A percentile compares a stretch with the other conserved stretches of the same genome.
Evolutionary conservation across 1,284 basidiomycete genomes (phyloP).

Genomic region (Cystobasidium pallidum): DNA sequence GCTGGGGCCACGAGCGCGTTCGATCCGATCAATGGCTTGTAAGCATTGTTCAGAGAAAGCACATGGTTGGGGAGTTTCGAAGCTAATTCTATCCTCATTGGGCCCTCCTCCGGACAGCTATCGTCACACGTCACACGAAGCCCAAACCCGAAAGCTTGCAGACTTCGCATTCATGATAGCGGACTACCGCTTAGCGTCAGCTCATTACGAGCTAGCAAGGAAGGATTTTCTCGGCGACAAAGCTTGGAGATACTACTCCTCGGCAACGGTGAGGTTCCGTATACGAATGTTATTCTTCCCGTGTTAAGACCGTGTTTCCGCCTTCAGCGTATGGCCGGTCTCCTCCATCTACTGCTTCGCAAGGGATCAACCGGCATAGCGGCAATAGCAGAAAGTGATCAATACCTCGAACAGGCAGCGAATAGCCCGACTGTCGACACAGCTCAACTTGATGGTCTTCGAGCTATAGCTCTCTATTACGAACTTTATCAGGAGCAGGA

Average conservation of each 20-base stretch:
- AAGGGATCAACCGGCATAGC: constrained; percentile 6
- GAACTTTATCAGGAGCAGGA: constrained; percentile 57
- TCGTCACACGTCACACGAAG: constrained; percentile 58
- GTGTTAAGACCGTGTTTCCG: background rate
- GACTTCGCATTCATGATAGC: constrained; percentile 93
- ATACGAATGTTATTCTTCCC: background rate
- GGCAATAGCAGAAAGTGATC: constrained; percentile 47
- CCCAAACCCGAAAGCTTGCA: constrained; percentile 69
- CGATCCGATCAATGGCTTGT: constrained; percentile 52
- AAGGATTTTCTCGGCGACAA: constrained; percentile 57
- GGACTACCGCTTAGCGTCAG: constrained; percentile 81
- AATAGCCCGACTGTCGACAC: constrained; percentile 49
- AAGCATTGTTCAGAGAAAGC: constrained; percentile 35
- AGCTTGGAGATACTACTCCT: constrained; percentile 57
- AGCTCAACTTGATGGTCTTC: constrained; percentile 58
- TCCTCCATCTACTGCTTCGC: constrained; percentile 54
- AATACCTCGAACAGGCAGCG: constrained; percentile 57
- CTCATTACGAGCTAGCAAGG: constrained; percentile 81
- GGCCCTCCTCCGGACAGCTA: constrained; percentile 55
- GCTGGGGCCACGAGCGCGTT: constrained; percentile 45
- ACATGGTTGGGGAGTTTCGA: no score
- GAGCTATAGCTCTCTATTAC: constrained; percentile 58
- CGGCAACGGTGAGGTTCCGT: constrained; percentile 52
- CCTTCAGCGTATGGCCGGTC: constrained; percentile 57
- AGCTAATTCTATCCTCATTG: background rate